Evolutionary conservation across 2,329 filamentous ascomycete species (phyloP), one percentile per base, ranked within the genome.

Genomic region (Sphaerulina musiva): DNA sequence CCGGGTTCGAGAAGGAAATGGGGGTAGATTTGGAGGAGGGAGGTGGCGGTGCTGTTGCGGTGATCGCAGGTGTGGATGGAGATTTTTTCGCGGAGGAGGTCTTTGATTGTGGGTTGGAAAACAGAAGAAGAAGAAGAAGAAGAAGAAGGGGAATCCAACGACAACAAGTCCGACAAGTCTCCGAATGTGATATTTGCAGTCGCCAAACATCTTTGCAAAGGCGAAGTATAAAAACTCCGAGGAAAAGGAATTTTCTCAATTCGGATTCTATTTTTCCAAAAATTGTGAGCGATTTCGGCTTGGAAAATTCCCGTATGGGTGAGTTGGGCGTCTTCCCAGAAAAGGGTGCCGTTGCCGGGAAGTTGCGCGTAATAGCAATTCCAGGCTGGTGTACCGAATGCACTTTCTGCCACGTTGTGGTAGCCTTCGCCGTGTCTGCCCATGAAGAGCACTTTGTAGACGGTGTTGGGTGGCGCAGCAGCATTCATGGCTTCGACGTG

Each of bases 401-500:
- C 85, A 32, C 73, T 73, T 68, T 87, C 80, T 8, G 84, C 84
- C 6, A 79, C 80, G 63, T 84, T 84, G 67, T 84, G 78, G 51
- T 73, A 72, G 6, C 85, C 85, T 68, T 88, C 78, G 7, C 85
- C 86, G 63, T 89, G 85, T 40, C 85, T 79, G 23, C 81, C 84
- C 69, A 87, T 76, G 68, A 84, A 84, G n/a, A 88, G 67, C 2
- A 89, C 76, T 62, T 85, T 84, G 72, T 86, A 88, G 81, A 54
- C 85, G 8, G 78, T 76, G 46, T 76, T 76, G 7, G 69, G 67
- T n/a, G 65, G 64, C 0, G 72, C 68, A 2, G 75, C 66, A 3
- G 66, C 68, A 69, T 87, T 87, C 49, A 87, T 66, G 10, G 73
- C 69, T 11, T 75, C 66, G 40, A 87, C 77, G 61, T 83, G 81